A percentile compares a stretch with the other conserved stretches of the same genome.
phyloP scores from a whole-genome alignment of 441 rosid genomes.

The Populus hybrid region DNA sequence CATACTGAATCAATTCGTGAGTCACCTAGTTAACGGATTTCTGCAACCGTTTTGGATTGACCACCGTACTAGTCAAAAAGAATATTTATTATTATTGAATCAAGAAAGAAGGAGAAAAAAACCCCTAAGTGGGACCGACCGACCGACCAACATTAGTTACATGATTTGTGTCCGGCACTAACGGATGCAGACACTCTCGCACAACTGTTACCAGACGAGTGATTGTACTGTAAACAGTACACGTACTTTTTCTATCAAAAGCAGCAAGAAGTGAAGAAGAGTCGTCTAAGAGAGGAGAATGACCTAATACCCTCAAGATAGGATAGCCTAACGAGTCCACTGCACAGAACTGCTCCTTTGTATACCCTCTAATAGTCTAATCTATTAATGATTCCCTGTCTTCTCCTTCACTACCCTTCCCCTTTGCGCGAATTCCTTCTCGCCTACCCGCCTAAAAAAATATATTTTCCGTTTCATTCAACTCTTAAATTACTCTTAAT shows the following conservation, averaged over 20 bases:
- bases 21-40: no score
- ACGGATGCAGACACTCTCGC: no score
- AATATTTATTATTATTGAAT: not conserved
- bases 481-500: not conserved
- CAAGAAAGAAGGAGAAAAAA: no score
- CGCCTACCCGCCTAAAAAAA: conserved; percentile 21
- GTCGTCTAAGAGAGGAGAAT: not conserved
- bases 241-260: not conserved
- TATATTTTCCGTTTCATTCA: not conserved
- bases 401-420: conserved; percentile 28
- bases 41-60: no score
- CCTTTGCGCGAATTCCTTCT: conserved; percentile 19
- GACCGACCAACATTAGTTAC: not conserved
- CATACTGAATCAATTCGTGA: no score
- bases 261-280: not conserved
- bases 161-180: not conserved
- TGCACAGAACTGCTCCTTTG: conserved; percentile 2
- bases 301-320: conserved; percentile 27
- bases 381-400: not conserved
- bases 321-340: conserved; percentile 13
- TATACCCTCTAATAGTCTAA: not conserved
- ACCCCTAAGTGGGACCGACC: not conserved
- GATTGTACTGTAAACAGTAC: not conserved
- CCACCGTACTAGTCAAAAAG: no score
- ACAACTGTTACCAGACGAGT: not conserved